Base-by-base conservation (phyloP, 169 alveolate genomes). In the Eimeria maxima region DNA sequence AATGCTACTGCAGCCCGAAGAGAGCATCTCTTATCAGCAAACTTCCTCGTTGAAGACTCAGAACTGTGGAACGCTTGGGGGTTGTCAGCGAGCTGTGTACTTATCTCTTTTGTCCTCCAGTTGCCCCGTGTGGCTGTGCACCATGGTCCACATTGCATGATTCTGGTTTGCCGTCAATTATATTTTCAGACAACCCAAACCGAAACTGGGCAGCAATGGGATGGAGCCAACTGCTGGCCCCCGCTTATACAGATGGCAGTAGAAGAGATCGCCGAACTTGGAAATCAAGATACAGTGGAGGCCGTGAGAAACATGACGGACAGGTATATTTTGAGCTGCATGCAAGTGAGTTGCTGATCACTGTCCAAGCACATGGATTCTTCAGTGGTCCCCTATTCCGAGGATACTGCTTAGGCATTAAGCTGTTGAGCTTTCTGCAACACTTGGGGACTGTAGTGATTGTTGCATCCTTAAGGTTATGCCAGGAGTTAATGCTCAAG, bases 191-290 rank as follows among this genome's bases (percentile, higher is more conserved):
- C 96, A 4, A 74, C 96, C 7, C 91, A 78, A 29, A 0, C 57
- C 47, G 67, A 94, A 27, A 71, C 96, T 27, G 88, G 95, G 42
- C 96, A 95, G 78, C 95, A 96, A 84, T 95, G 97, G 97, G 97
- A 96, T 76, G 65, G 55, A 4, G 95, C 97, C n/a, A 96, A 96
- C 63, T 86, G 88, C 67, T 96, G 97, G 97, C 96, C 97, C 63
- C 97, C 97, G 42, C 63, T 95, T 33, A 67, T 57, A 55, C 93
- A 96, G 73, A 44, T 96, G 53, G 96, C 96, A 3, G 88, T 96
- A 63, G 93, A 76, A 71, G 73, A 63, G 45, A 50, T 78, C 18
- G 27, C 50, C 22, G 57, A 73, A 11, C 78, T 33, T 33, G 73
- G 55, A 29, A 45, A 53, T 24, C 71, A 81, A 24, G 83, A 38